phyloP scores from a whole-genome alignment of 305 asterid genomes.

The Fraxinus xanthoxyloides region DNA sequence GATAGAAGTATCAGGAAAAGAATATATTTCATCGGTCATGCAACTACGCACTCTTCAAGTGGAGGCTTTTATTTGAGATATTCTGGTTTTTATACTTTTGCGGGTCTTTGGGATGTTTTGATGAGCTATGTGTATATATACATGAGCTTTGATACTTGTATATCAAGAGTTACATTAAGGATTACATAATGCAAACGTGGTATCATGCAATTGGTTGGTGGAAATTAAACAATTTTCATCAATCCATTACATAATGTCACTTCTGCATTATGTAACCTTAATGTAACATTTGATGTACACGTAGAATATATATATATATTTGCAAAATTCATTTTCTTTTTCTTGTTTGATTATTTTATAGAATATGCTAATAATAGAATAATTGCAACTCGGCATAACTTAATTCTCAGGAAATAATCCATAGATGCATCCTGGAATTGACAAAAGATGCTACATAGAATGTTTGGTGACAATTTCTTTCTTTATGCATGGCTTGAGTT shows the following conservation, averaged over 20 bases:
- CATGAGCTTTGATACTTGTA: too few species aligned
- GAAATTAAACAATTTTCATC: too few species aligned
- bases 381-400: not conserved
- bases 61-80: not conserved
- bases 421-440: not conserved
- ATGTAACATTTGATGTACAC: too few species aligned
- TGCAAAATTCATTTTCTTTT: not conserved
- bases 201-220: too few species aligned
- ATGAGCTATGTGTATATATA: not conserved
- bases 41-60: not conserved
- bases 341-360: not conserved
- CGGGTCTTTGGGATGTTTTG: not conserved
- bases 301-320: not conserved
- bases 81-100: not conserved
- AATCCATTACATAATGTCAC: too few species aligned
- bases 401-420: not conserved
- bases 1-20: not conserved
- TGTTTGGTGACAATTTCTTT: not conserved
- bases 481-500: not conserved
- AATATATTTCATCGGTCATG: not conserved
- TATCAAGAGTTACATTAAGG: too few species aligned
- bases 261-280: too few species aligned
- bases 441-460: not conserved
- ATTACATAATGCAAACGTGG: too few species aligned
- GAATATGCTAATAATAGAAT: not conserved